These are phyloP conservation scores for Aspergillaceae sp. DNA, from an alignment of 2,329 filamentous ascomycete genomes.

Conservation along the genomic window DNA sequence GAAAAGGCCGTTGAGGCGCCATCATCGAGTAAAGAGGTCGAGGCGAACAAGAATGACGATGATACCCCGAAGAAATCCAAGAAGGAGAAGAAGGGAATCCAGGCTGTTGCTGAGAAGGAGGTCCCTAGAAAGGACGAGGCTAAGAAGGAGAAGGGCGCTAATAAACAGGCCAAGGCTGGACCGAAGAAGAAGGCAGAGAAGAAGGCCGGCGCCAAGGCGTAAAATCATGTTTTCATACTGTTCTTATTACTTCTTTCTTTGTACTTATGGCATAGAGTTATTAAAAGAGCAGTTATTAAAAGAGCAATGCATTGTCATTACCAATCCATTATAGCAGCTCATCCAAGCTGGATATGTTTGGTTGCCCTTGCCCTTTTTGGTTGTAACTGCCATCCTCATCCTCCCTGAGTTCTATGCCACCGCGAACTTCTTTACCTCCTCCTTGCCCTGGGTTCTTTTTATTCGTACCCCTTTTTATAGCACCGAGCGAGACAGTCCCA, in stretches of 20 bases:
- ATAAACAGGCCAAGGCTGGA: slow-evolving; percentile 11
- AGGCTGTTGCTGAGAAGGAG: slow-evolving; percentile 7
- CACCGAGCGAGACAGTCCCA: too few relatives aligned
- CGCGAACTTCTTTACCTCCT: background rate
- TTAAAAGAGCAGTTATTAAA: slow-evolving; percentile 2
- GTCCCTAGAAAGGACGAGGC: slow-evolving; percentile 3
- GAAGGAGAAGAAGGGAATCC: slow-evolving; percentile 13
- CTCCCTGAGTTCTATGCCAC: background rate
- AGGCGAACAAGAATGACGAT: slow-evolving; percentile 12
- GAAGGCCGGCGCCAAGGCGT: slow-evolving; percentile 24
- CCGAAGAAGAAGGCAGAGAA: slow-evolving; percentile 23
- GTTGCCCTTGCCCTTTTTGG: too few relatives aligned
- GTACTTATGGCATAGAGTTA: slow-evolving; percentile 1
- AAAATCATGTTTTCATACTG: background rate
- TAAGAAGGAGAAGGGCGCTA: slow-evolving; percentile 4
- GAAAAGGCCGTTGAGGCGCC: slow-evolving; percentile 24
- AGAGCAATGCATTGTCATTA: too few relatives aligned
- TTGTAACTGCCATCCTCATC: background rate
- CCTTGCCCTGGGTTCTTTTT: background rate
- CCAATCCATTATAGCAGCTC: too few relatives aligned
- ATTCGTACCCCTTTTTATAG: too few relatives aligned
- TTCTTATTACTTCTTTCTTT: background rate
- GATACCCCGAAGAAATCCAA: slow-evolving; percentile 19
- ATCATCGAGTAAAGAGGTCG: slow-evolving; percentile 10
- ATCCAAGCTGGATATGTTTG: too few relatives aligned